Percentiles rank a stretch among this genome's conserved stretches.
Conservation (phyloP, 768 basidiomycete genomes). For the Coprinellus micaceus region DNA sequence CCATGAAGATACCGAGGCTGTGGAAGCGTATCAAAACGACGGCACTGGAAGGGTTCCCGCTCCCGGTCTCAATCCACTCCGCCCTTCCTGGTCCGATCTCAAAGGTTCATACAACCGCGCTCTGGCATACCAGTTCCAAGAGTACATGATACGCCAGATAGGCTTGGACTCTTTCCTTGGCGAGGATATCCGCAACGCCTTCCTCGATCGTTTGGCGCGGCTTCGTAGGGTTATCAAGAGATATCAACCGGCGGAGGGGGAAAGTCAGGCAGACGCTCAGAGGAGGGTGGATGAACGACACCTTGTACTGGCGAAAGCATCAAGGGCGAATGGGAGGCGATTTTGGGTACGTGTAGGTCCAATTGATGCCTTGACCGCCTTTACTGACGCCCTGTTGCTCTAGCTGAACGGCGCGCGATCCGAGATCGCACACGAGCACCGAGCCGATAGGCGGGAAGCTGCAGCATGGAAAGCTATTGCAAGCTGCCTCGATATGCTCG, state of each 20-base stretch:
- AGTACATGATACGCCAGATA: neutral
- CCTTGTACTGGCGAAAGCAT: no score
- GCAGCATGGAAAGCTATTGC: neutral
- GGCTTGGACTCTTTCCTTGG: neutral
- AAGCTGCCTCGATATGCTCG: neutral
- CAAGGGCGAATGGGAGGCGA: no score
- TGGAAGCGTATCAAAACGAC: neutral
- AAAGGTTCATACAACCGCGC: neutral
- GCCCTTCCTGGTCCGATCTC: neutral
- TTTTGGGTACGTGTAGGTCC: no score
- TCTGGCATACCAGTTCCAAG: neutral
- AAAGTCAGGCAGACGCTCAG: neutral
- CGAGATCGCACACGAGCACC: neutral
- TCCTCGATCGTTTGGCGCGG: neutral
- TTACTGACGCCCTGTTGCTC: no score
- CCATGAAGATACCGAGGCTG: neutral
- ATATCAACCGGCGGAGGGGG: neutral
- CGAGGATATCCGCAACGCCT: neutral
- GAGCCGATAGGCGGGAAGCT: neutral
- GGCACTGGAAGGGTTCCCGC: neutral
- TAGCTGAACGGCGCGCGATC: neutral
- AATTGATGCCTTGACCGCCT: no score
- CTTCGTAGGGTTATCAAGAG: neutral
- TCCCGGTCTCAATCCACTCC: neutral
- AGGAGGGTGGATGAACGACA: no score